phyloP scores from a whole-genome alignment of 352 stramenopile genomes.

The Pythium brassicae region DNA sequence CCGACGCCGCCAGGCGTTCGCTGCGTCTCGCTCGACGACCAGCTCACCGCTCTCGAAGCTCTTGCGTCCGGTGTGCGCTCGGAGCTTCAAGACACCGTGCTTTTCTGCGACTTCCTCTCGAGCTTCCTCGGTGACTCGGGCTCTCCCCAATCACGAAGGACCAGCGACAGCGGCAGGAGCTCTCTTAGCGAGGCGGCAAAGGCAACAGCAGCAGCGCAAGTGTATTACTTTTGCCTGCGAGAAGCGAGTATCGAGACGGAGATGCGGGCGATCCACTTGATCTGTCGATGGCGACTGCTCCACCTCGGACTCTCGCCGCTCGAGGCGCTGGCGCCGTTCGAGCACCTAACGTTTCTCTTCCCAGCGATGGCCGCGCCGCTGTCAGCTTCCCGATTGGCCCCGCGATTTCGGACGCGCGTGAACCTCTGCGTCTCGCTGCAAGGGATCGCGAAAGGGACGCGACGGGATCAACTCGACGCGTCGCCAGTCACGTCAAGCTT shows the following conservation, averaged over 20 bases:
- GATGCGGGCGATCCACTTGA: constrained; percentile 37
- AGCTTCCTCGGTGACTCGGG: constrained; percentile 9
- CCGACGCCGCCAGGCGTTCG: constrained; percentile 31
- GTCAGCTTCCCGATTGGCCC: background rate
- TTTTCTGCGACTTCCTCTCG: constrained; percentile 51
- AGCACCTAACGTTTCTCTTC: constrained; percentile 41
- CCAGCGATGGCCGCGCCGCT: constrained; percentile 13
- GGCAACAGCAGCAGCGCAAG: background rate
- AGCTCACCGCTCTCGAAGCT: constrained; percentile 15
- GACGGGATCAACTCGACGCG: constrained; percentile 11
- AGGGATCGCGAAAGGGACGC: constrained; percentile 20
- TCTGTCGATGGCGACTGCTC: constrained; percentile 60
- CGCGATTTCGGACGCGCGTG: background rate
- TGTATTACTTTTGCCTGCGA: constrained; percentile 52
- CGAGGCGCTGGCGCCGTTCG: constrained; percentile 49
- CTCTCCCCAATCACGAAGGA: background rate
- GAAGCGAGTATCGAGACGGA: constrained; percentile 29
- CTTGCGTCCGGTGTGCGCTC: background rate
- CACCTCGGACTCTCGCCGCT: constrained; percentile 36
- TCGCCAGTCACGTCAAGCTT: background rate
- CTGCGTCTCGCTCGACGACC: constrained; percentile 40
- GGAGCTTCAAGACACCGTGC: constrained; percentile 29
- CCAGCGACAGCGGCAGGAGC: background rate
- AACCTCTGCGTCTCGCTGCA: constrained; percentile 10
- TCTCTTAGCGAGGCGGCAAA: background rate